Percentiles rank a stretch among this genome's conserved stretches.
Conservation (phyloP, 106 monocot genomes). For the Platanthera guangdongensis region DNA sequence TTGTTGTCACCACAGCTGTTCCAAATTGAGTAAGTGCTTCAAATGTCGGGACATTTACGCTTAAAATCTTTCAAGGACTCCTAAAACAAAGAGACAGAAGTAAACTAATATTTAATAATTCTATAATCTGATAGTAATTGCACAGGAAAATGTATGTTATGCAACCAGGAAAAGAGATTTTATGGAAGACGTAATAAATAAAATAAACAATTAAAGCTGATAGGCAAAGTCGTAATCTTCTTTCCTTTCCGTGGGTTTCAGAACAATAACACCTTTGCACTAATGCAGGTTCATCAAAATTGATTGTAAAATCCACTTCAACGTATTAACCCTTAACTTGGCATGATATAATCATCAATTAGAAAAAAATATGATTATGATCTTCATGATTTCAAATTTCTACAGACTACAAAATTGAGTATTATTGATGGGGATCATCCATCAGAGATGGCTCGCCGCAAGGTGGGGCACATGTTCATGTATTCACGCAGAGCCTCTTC, state of each 20-base stretch:
- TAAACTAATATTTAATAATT: background rate
- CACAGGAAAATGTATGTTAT: background rate
- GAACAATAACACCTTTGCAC: background rate
- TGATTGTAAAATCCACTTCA: background rate
- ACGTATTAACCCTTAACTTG: background rate
- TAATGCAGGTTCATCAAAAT: background rate
- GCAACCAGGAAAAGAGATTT: background rate
- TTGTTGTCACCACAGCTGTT: slow-evolving; percentile 47
- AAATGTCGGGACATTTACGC: slow-evolving; percentile 74
- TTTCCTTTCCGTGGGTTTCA: background rate
- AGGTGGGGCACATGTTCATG: too few species aligned
- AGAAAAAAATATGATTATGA: background rate
- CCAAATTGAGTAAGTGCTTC: slow-evolving; percentile 87
- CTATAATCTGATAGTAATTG: background rate
- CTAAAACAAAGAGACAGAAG: slow-evolving; percentile 31
- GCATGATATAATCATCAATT: background rate
- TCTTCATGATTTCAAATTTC: background rate
- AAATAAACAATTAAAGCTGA: background rate
- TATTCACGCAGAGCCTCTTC: too few species aligned
- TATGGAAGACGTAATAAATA: background rate
- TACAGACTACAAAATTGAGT: background rate
- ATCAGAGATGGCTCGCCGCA: too few species aligned
- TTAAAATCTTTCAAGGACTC: slow-evolving; percentile 88
- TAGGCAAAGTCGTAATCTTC: background rate
- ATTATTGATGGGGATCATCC: background rate